These are phyloP conservation scores for Acer saccharum DNA, from an alignment of 345 rosid species.

Conservation along the genomic window DNA sequence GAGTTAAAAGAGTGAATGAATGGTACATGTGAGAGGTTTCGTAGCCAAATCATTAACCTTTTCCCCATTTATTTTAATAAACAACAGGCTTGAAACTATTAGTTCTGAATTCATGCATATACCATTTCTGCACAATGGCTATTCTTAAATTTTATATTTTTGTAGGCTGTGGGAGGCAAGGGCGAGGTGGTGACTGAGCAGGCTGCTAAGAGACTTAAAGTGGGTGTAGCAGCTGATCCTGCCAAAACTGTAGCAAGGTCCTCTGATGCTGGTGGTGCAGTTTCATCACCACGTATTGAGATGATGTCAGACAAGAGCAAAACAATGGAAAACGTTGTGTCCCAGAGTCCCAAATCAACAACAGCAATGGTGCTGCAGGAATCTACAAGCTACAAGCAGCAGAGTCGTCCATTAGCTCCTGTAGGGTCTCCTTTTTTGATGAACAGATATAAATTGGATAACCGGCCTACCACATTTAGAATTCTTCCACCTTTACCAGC, in stretches of 20 bases:
- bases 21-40: background rate
- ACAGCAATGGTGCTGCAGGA: slow-evolving; percentile 38
- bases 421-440: slow-evolving; percentile 34
- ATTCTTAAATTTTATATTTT: slow-evolving; percentile 24
- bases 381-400: slow-evolving; percentile 46
- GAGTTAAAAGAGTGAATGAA: slow-evolving; percentile 12
- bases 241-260: slow-evolving; percentile 34
- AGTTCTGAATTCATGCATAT: background rate
- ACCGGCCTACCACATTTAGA: slow-evolving; percentile 75
- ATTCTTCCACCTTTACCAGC: slow-evolving; percentile 75
- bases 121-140: slow-evolving; percentile 13
- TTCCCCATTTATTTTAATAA: background rate
- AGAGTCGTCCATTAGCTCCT: slow-evolving; percentile 36
- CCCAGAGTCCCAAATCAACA: slow-evolving; percentile 37
- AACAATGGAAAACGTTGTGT: slow-evolving; percentile 39
- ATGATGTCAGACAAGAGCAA: slow-evolving; percentile 40
- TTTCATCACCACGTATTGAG: slow-evolving; percentile 38
- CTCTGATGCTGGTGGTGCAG: slow-evolving; percentile 40
- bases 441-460: slow-evolving; percentile 82
- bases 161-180: slow-evolving; percentile 78
- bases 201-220: slow-evolving; percentile 61
- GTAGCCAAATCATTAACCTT: background rate
- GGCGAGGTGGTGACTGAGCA: slow-evolving; percentile 61
- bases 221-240: slow-evolving; percentile 44
- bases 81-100: background rate